Evolutionary conservation across 768 basidiomycete species (phyloP), one percentile per base, ranked within the genome.

Genomic region (Lactarius psammicola): DNA sequence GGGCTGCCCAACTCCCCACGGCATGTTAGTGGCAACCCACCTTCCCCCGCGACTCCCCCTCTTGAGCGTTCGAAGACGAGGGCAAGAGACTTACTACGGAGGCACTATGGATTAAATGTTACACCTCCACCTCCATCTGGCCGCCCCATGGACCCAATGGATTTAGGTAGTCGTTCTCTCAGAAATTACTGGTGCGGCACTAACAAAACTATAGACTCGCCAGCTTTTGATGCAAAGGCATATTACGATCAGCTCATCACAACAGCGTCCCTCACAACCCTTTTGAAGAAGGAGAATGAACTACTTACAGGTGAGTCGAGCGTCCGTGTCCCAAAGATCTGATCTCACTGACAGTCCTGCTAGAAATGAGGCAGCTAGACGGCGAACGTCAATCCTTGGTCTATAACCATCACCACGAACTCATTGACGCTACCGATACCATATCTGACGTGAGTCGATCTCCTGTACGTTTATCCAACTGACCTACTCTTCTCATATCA

Each of bases 361-460:
- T 53, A 94, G 95, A 96, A 75, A 95, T 97, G 65, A 82, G 91
- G 36, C 85, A 93, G 68, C 77, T 97, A 17, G 93, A 96, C 63
- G 86, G 89, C 72, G 94, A 96, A 72, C 80, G 92, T 28, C 94
- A 97, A 75, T 89, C 90, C 10, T 80, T 97, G 53, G 94, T 97
- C 13, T 97, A 97, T 74, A 94, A 95, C 71, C 94, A 95, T 72
- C 95, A 97, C 72, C 93, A 95, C 65, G 95, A 97, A 69, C 87
- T 97, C 23, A 95, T 97, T 59, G 92, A 92, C 1, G 95, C 95
- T 3, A 93, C 89, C 65, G 92, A 94, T 71, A 96, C 95, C 10
- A 96, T 97, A 69, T 86, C 88, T 66, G 86, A 88, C 6, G 93
- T 94, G 76, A 23, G 87, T 71, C 36, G 3, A 55, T 34, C 44